Conservation (phyloP, 257 asterid species). For the Solanum bulbocastanum region DNA sequence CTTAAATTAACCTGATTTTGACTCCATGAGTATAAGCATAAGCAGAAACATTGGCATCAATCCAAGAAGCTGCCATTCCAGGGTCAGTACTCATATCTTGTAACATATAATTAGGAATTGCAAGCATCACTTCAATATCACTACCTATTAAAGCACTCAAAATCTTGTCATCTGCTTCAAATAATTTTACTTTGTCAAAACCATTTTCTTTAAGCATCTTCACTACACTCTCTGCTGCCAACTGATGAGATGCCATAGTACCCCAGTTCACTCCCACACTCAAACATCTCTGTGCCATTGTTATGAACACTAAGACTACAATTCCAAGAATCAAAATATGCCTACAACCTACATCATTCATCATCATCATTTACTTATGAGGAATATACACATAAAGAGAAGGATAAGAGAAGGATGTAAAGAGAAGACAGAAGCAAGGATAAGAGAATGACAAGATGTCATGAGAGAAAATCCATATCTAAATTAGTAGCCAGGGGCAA, state of each 20-base stretch:
- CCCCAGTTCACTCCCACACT: slow-evolving; percentile 93
- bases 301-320: background rate
- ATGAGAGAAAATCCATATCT: slow-evolving; percentile 16
- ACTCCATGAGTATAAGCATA: slow-evolving; percentile 58
- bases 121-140: slow-evolving; percentile 69
- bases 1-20: slow-evolving; percentile 46
- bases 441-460: slow-evolving; percentile 15
- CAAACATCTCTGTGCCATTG: background rate
- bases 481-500: background rate
- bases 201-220: slow-evolving; percentile 68
- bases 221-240: slow-evolving; percentile 52
- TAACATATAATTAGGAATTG: slow-evolving; percentile 78
- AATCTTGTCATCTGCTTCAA: slow-evolving; percentile 67
- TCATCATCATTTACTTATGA: background rate
- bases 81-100: slow-evolving; percentile 55
- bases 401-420: background rate
- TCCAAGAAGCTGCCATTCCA: slow-evolving; percentile 65
- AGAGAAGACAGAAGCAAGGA: background rate
- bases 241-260: slow-evolving; percentile 61
- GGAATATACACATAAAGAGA: background rate
- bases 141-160: slow-evolving; percentile 55
- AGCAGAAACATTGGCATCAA: slow-evolving; percentile 64
- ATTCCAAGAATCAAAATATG: background rate
- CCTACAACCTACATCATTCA: background rate
- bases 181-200: slow-evolving; percentile 67